A percentile compares a stretch with the other conserved stretches of the same genome.
Evolutionary conservation across 2,329 filamentous ascomycete species (phyloP).

Genomic region (Colletotrichum magnum): DNA sequence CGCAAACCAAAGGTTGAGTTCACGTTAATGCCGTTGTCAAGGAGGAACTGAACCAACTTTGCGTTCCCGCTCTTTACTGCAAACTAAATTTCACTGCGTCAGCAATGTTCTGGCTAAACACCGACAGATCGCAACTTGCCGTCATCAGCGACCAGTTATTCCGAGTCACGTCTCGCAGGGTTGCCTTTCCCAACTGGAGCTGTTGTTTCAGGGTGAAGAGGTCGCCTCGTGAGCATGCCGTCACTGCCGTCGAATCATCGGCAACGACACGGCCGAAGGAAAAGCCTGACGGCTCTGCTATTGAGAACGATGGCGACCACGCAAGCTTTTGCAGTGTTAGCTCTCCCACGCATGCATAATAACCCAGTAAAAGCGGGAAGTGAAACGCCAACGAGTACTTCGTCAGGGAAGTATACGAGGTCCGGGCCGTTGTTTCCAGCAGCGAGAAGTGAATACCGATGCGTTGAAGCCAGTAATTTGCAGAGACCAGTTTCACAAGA

Average conservation of each 20-base stretch:
- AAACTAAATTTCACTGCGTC: not conserved
- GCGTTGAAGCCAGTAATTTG: too few relatives aligned
- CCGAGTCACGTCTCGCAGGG: not conserved
- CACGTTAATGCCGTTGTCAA: not conserved
- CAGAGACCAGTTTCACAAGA: too few relatives aligned
- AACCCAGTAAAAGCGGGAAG: too few relatives aligned
- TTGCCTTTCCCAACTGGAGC: not conserved
- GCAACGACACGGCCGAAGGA: not conserved
- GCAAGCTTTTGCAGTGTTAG: too few relatives aligned
- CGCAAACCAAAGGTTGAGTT: not conserved
- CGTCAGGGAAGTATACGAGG: too few relatives aligned
- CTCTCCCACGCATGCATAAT: too few relatives aligned
- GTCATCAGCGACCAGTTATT: constrained; percentile 1
- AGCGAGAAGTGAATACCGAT: too few relatives aligned
- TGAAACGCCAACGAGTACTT: too few relatives aligned
- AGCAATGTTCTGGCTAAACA: too few relatives aligned
- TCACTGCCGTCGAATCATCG: not conserved
- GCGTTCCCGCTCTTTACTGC: not conserved
- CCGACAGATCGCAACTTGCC: not conserved
- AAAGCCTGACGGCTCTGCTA: not conserved
- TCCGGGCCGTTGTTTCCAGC: too few relatives aligned
- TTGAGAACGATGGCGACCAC: not conserved
- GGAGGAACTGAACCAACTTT: not conserved
- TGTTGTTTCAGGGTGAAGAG: not conserved
- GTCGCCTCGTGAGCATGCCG: constrained; percentile 1